Evolutionary conservation across 768 basidiomycete species (phyloP).

Genomic region (Tylopilus sp.): DNA sequence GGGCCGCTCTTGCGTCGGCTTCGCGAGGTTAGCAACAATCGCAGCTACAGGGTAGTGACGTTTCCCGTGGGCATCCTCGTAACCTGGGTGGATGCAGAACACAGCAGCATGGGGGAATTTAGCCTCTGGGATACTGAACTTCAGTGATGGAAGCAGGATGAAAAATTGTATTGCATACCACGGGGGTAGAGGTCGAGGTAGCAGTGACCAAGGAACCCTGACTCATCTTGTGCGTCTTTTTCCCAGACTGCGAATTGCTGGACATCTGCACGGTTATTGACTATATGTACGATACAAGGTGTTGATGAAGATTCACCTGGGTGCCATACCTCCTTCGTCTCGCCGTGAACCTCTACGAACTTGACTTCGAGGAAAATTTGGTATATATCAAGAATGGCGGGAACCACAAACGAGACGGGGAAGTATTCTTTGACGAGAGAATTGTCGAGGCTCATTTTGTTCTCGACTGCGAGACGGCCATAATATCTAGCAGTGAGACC

Average conservation of each 20-base stretch:
- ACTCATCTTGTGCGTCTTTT: conserved; percentile 62
- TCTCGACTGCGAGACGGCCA: conserved; percentile 47
- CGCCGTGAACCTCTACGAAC: conserved; percentile 51
- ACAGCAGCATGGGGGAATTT: conserved; percentile 87
- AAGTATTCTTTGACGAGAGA: conserved; percentile 83
- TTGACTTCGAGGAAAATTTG: conserved; percentile 72
- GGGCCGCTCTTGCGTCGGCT: conserved; percentile 71
- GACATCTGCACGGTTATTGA: conserved; percentile 47
- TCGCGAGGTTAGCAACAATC: conserved; percentile 88
- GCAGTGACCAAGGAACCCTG: conserved; percentile 77
- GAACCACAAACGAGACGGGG: conserved; percentile 77
- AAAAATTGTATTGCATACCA: conserved; percentile 34
- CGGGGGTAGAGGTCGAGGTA: conserved; percentile 86
- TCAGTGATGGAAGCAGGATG: neutral
- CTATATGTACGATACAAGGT: neutral
- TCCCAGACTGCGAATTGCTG: conserved; percentile 84
- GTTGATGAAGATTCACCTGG: conserved; percentile 44
- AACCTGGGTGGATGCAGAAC: conserved; percentile 69
- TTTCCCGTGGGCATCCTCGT: conserved; percentile 47
- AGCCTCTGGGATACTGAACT: conserved; percentile 37
- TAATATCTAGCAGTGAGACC: conserved; percentile 21
- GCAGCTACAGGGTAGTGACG: conserved; percentile 70
- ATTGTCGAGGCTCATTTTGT: conserved; percentile 64
- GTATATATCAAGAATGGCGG: conserved; percentile 76
- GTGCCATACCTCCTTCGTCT: conserved; percentile 71